Percentiles rank a stretch among this genome's conserved stretches.
These are phyloP conservation scores for Anastatica hierochuntica DNA, from an alignment of 345 rosid species.

Conservation along the genomic window DNA sequence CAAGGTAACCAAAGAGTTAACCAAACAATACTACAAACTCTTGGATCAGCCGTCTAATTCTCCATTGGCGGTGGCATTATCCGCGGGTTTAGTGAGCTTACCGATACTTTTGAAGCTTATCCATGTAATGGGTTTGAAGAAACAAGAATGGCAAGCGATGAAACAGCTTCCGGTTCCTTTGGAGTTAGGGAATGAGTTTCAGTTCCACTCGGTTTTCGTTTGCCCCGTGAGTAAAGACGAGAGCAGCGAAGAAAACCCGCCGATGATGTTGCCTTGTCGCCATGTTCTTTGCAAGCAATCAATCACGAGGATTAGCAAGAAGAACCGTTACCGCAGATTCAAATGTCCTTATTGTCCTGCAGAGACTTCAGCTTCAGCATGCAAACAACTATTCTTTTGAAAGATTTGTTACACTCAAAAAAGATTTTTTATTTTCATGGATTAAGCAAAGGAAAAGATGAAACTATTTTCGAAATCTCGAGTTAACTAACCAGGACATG, in stretches of 20 bases:
- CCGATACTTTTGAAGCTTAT: constrained; percentile 51
- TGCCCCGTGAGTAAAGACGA: constrained; percentile 68
- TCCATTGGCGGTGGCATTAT: constrained; percentile 39
- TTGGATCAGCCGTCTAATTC: constrained; percentile 44
- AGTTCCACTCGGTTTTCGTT: constrained; percentile 57
- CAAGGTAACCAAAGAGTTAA: constrained; percentile 32
- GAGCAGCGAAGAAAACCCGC: constrained; percentile 53
- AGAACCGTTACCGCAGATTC: constrained; percentile 29
- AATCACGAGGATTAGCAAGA: constrained; percentile 43
- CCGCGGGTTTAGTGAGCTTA: constrained; percentile 51
- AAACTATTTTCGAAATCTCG: too few relatives aligned
- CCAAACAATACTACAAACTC: constrained; percentile 41
- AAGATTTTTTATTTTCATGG: too few relatives aligned
- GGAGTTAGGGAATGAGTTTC: constrained; percentile 49
- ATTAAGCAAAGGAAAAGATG: too few relatives aligned
- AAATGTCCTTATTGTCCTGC: constrained; percentile 60
- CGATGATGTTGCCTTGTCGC: constrained; percentile 61
- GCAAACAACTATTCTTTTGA: constrained; percentile 45
- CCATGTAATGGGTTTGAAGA: constrained; percentile 52
- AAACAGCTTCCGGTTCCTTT: constrained; percentile 57
- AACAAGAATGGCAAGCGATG: constrained; percentile 51
- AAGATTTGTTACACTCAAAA: not conserved
- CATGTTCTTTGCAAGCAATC: constrained; percentile 64
- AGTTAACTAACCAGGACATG: too few relatives aligned
- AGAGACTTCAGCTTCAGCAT: constrained; percentile 31